Evolutionary conservation across 2,329 filamentous ascomycete genomes (phyloP).

Genomic region (Teratosphaeria pseudoeucalypti): DNA sequence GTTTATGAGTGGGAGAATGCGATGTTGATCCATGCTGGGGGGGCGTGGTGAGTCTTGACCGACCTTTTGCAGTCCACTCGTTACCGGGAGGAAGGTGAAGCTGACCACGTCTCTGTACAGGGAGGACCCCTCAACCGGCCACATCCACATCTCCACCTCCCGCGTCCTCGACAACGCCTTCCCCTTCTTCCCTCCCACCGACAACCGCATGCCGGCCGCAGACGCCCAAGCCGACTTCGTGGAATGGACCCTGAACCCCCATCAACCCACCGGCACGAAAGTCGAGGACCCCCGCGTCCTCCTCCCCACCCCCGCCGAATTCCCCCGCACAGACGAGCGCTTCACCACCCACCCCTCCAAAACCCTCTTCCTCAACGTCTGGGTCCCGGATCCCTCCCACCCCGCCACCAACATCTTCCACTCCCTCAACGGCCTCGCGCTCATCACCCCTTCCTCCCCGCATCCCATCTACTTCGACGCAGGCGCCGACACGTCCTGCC

Average conservation of each 20-base stretch:
- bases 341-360: not conserved
- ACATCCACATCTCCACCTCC: not conserved
- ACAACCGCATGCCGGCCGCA: not conserved
- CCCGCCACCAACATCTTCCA: not conserved
- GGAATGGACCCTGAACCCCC: not conserved
- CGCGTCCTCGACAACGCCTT: not conserved
- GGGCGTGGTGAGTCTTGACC: not conserved
- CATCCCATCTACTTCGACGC: not conserved
- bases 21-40: not conserved
- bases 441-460: not conserved
- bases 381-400: not conserved
- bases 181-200: not conserved
- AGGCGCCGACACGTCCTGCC: not conserved
- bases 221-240: not conserved
- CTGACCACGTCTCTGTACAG: not conserved
- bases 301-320: not conserved
- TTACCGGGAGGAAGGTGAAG: too few species aligned
- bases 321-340: not conserved
- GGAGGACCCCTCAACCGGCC: not conserved
- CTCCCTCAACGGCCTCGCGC: not conserved
- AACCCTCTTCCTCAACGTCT: not conserved
- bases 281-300: not conserved
- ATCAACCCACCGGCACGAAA: not conserved
- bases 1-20: not conserved
- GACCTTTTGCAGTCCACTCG: not conserved